Percentiles rank a stretch among this genome's conserved stretches.
Conservation (phyloP, 2,329 filamentous ascomycete genomes). For the Tolypocladium paradoxum region DNA sequence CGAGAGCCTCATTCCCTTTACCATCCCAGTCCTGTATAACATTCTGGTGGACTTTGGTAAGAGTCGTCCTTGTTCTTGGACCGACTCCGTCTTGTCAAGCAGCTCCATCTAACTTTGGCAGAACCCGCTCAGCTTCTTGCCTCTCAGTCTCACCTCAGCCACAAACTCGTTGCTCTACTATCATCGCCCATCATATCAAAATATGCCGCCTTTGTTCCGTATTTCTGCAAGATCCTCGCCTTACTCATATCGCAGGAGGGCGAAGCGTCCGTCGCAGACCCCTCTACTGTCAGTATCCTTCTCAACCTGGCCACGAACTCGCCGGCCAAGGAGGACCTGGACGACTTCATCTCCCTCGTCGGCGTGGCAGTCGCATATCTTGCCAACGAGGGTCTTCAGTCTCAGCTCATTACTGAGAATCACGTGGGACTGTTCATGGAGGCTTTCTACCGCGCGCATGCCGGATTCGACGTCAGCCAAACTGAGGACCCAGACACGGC, state of each 20-base stretch:
- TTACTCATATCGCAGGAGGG: constrained; percentile 41
- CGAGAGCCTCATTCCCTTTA: constrained; percentile 37
- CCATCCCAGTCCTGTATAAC: constrained; percentile 51
- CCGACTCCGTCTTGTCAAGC: not conserved
- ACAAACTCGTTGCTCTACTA: constrained; percentile 37
- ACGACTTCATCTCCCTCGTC: constrained; percentile 42
- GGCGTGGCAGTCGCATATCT: constrained; percentile 47
- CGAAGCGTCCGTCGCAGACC: constrained; percentile 33
- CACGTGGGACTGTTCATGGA: constrained; percentile 33
- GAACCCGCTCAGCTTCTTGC: constrained; percentile 47
- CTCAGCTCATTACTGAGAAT: constrained; percentile 29
- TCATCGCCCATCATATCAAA: constrained; percentile 31
- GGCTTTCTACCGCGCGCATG: constrained; percentile 37
- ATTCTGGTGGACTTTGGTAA: constrained; percentile 53
- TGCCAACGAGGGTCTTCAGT: constrained; percentile 39
- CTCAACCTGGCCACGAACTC: constrained; percentile 35
- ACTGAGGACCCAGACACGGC: constrained; percentile 34
- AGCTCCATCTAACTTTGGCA: constrained; percentile 15
- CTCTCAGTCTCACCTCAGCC: constrained; percentile 39
- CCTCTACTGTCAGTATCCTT: constrained; percentile 36
- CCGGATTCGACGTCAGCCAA: constrained; percentile 25
- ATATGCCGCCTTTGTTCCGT: constrained; percentile 32
- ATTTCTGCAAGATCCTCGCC: constrained; percentile 46
- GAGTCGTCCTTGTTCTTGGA: constrained; percentile 4
- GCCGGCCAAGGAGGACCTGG: constrained; percentile 32